Evolutionary conservation across 805 yeast species (phyloP), one percentile per base, ranked within the genome.

Genomic region (Teunomyces panamensis): DNA sequence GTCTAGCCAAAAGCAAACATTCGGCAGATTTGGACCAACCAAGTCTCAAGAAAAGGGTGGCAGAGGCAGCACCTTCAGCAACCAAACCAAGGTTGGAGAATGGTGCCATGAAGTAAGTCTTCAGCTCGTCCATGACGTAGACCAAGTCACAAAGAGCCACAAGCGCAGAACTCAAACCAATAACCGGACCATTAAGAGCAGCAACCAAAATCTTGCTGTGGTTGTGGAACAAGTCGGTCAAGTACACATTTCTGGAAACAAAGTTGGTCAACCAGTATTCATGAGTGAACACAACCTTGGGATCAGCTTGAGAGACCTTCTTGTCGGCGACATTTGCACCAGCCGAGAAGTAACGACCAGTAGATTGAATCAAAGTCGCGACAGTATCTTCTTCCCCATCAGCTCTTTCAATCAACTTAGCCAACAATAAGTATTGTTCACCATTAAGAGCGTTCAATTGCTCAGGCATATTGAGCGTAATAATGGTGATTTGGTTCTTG

Each of bases 171-270:
- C 83, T 72, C 49, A 89, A 74, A 0, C 97, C 97, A 49, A 89
- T 78, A 4, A 82, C 95, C 0, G 97, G 96, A 0, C 97, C 97
- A 61, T 89, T 89, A 48, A 89, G 72, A 3, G 89, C 91, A 39
- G 81, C 80, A 26, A 83, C 83, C 32, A 89, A 68, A 7, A 88
- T 73, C 62, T 89, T 89, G 8, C 75, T 67, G 65, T 89, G 96
- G 57, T 81, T 78, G 53, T 80, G 79, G 61, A 87, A 81, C 33
- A 84, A 71, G 53, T 82, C 79, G 4, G 94, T 83, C 46, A 89
- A 67, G 57, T 77, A 83, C 26, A 83, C 76, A 63, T 89, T 89
- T 57, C 89, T 79, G 3, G 89, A 78, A n/a, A 81, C 80, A 57
- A 86, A 85, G 51, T 71, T 69, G 45, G 74, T 68, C 42, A 80